Evolutionary conservation across 2,329 filamentous ascomycete species (phyloP), one percentile per base, ranked within the genome.

Genomic region (Dryadomyces sulphureus): DNA sequence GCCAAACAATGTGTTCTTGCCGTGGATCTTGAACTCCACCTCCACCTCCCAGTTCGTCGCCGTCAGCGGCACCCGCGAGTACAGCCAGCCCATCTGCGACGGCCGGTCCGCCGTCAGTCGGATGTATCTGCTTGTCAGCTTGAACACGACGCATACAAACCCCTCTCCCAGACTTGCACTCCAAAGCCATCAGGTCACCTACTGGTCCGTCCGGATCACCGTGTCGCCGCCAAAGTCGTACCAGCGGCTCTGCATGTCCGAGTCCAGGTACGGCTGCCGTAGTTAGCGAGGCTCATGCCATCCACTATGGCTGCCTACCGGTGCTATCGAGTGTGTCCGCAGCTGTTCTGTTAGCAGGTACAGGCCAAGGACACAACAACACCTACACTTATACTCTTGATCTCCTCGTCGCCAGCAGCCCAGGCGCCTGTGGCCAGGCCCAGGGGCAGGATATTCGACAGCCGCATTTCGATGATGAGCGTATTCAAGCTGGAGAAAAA

Each of bases 1-100:
- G 56, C 92, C 92, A 60, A 93, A 93, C 35, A 98, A 77, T 62
- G 85, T 84, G 57, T 89, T 85, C 56, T 83, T 77, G 56, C 92
- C 92, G 52, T 86, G 80, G 59, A 98, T 86, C 66, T 86, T 87
- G 70, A 96, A 96, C 60, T 96, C 92, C 53, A 96, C 75, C 64
- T 93, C 85, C 54, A 98, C 83, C 75, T 96, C 87, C 92, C 92
- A 98, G 68, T 98, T 98, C 38, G 90, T 98, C 40, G 92, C 92
- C 9, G 92, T 98, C 56, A 98, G 68, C 24, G 92, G 92, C 43
- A 96, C 86, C 49, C 89, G 77, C 42, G 89, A 95, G 68, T 90
- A 96, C 54, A 96, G 71, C 85, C 85, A 95, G 58, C 92, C 92
- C 57, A 79, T 76, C 65, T 94, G 87, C 57, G 90, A 95, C 49